Evolutionary conservation across 2,329 filamentous ascomycete genomes (phyloP).

Genomic region (Fusarium hostae): DNA sequence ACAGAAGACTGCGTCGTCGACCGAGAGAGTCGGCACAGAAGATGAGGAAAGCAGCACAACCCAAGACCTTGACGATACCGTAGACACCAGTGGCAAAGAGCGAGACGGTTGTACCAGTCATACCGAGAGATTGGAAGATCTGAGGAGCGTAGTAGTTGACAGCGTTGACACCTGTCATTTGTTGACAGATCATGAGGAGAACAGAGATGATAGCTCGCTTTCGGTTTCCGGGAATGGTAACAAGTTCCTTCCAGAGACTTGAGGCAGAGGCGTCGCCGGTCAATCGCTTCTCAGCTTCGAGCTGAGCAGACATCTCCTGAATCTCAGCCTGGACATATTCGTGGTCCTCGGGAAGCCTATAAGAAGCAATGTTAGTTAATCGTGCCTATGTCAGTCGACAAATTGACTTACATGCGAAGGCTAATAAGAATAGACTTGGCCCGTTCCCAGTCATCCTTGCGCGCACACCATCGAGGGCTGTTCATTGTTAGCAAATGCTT

Average conservation of each 20-base stretch:
- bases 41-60: constrained; percentile 72
- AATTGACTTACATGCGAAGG: constrained; percentile 54
- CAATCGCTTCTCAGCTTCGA: constrained; percentile 71
- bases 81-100: constrained; percentile 81
- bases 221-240: constrained; percentile 68
- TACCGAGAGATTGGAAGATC: constrained; percentile 74
- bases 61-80: constrained; percentile 75
- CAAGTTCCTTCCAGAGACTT: constrained; percentile 73
- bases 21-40: constrained; percentile 77
- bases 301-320: constrained; percentile 68
- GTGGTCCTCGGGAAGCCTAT: constrained; percentile 62
- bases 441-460: constrained; percentile 74
- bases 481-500: constrained; percentile 42
- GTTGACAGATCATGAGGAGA: constrained; percentile 72
- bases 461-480: constrained; percentile 75
- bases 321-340: constrained; percentile 69
- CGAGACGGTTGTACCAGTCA: constrained; percentile 64
- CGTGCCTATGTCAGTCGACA: too few species aligned
- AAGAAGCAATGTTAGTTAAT: background rate
- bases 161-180: constrained; percentile 72
- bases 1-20: constrained; percentile 68
- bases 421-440: constrained; percentile 65
- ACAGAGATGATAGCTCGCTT: constrained; percentile 73
- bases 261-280: constrained; percentile 62
- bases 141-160: constrained; percentile 74